Evolutionary conservation across 2,329 filamentous ascomycete species (phyloP).

Genomic region (Graphiopsis chlorocephala): DNA sequence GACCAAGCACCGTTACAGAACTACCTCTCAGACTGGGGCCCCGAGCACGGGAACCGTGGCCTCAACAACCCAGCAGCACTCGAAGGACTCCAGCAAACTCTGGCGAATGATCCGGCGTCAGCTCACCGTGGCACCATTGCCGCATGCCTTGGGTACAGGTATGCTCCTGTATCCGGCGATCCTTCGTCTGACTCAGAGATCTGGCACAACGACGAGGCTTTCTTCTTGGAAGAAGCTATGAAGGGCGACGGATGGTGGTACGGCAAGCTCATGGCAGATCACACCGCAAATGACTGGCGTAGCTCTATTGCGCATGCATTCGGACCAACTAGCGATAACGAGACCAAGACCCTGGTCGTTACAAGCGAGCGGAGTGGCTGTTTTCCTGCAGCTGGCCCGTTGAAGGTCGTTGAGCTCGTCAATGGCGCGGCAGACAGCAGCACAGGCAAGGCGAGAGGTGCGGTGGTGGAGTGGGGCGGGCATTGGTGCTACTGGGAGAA

Average conservation of each 20-base stretch:
- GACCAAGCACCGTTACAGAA: slow-evolving; percentile 13
- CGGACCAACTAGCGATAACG: not conserved
- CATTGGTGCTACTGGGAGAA: slow-evolving; percentile 15
- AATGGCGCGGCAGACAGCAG: not conserved
- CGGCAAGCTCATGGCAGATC: slow-evolving; percentile 13
- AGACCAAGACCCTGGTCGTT: slow-evolving; percentile 1
- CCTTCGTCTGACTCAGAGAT: not conserved
- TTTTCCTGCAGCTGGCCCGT: slow-evolving; percentile 9
- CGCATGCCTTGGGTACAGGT: slow-evolving; percentile 9
- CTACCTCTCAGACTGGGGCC: slow-evolving; percentile 10
- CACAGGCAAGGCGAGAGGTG: not conserved
- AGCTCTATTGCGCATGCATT: not conserved
- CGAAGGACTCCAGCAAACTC: not conserved
- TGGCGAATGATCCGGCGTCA: not conserved
- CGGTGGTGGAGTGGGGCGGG: slow-evolving; percentile 5
- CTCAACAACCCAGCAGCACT: slow-evolving; percentile 5
- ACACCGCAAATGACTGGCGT: slow-evolving; percentile 9
- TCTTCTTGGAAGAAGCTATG: slow-evolving; percentile 10
- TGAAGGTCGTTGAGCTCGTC: slow-evolving; percentile 12
- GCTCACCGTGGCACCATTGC: slow-evolving; percentile 11
- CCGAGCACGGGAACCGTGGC: slow-evolving; percentile 5
- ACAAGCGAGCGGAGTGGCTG: slow-evolving; percentile 12
- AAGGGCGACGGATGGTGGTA: slow-evolving; percentile 12
- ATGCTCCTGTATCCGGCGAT: not conserved
- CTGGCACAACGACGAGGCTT: slow-evolving; percentile 2